Conservation (phyloP, 2,329 filamentous ascomycete species). For the Nemania serpens region DNA sequence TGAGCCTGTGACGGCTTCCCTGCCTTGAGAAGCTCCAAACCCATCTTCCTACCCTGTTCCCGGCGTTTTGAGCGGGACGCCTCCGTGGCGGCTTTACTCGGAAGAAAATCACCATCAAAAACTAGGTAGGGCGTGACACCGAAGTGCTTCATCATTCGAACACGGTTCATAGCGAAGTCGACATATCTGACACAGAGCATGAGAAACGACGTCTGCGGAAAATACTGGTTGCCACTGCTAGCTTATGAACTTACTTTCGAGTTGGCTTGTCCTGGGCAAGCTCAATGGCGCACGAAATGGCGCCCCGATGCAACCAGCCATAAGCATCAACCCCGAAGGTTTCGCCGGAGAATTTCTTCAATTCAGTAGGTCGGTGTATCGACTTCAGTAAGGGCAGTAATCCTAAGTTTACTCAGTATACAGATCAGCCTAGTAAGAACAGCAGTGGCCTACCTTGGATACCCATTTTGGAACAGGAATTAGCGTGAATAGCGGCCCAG, state of each 20-base stretch:
- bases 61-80: slow-evolving; percentile 74
- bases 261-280: slow-evolving; percentile 88
- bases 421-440: not conserved
- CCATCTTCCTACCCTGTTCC: slow-evolving; percentile 75
- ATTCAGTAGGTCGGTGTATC: slow-evolving; percentile 84
- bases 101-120: slow-evolving; percentile 93
- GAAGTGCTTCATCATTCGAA: slow-evolving; percentile 92
- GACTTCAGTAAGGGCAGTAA: slow-evolving; percentile 92
- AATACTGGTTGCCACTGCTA: not conserved
- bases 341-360: slow-evolving; percentile 86
- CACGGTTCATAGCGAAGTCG: slow-evolving; percentile 85
- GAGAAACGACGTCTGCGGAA: not conserved
- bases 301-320: slow-evolving; percentile 96
- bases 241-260: slow-evolving; percentile 66
- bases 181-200: slow-evolving; percentile 68
- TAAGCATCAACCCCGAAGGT: slow-evolving; percentile 96
- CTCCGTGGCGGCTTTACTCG: slow-evolving; percentile 91
- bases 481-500: slow-evolving; percentile 13
- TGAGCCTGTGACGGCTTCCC: slow-evolving; percentile 82
- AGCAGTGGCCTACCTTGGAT: slow-evolving; percentile 38
- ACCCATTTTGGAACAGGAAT: slow-evolving; percentile 33
- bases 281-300: slow-evolving; percentile 87
- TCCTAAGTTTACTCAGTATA: slow-evolving; percentile 50
- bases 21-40: slow-evolving; percentile 78
- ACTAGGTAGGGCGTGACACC: slow-evolving; percentile 93